A percentile compares a stretch with the other conserved stretches of the same genome.
Evolutionary conservation across 345 rosid species (phyloP).

Genomic region (Aquilaria yunnanensis): DNA sequence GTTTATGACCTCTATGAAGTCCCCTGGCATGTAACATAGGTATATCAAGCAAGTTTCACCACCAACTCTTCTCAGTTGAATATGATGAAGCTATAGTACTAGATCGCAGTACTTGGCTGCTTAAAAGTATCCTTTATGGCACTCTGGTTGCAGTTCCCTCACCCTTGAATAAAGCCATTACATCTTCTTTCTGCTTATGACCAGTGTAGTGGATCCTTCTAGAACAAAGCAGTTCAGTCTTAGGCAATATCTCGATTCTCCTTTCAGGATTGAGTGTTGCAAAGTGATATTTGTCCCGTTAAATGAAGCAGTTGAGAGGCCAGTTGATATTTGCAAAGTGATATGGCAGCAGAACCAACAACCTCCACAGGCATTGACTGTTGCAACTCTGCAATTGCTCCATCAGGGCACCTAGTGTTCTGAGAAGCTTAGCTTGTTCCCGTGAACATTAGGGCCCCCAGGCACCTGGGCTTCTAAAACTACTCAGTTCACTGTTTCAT

Average conservation of each 20-base stretch:
- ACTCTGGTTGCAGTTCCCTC: slow-evolving; percentile 81
- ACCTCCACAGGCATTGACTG: slow-evolving; percentile 80
- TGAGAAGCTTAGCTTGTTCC: slow-evolving; percentile 96
- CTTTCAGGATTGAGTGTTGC: slow-evolving; percentile 45
- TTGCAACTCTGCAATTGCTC: slow-evolving; percentile 87
- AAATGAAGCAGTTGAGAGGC: slow-evolving; percentile 63
- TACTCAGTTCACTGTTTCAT: slow-evolving; percentile 87
- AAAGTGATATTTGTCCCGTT: slow-evolving; percentile 47
- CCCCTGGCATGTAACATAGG: slow-evolving; percentile 85
- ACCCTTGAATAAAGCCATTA: slow-evolving; percentile 82
- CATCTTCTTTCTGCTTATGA: slow-evolving; percentile 95
- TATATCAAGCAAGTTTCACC: slow-evolving; percentile 69
- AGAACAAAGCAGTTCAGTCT: slow-evolving; percentile 85
- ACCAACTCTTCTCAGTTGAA: slow-evolving; percentile 62
- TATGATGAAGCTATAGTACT: slow-evolving; percentile 25
- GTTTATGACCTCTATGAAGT: slow-evolving; percentile 86
- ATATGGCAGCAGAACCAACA: slow-evolving; percentile 60
- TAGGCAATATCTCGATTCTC: slow-evolving; percentile 70
- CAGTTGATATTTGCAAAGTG: slow-evolving; percentile 15
- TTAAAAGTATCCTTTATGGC: slow-evolving; percentile 95
- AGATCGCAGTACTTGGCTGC: slow-evolving; percentile 87
- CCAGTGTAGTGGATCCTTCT: slow-evolving; percentile 93
- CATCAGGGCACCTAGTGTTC: slow-evolving; percentile 81
- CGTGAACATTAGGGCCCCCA: slow-evolving; percentile 83
- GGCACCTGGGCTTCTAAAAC: slow-evolving; percentile 90